phyloP scores from a whole-genome alignment of 352 stramenopile genomes.

The Phytophthora fragariaefolia region DNA sequence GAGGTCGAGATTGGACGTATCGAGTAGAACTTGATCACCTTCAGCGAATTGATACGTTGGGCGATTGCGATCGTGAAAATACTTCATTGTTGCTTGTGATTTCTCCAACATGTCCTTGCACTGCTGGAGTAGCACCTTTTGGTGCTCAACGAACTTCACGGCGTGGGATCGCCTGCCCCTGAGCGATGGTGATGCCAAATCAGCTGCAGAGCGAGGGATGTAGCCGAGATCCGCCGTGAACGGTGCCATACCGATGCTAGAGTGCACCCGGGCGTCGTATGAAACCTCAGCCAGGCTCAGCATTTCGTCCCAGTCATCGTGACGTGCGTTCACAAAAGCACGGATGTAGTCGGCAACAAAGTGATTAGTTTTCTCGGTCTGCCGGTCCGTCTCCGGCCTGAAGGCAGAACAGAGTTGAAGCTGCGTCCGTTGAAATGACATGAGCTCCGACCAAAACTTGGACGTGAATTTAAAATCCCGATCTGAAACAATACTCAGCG shows the following conservation, averaged over 20 bases:
- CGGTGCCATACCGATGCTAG: not conserved
- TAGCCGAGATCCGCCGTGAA: not conserved
- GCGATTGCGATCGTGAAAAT: not conserved
- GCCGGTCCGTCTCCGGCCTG: not conserved
- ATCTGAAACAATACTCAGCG: too few species aligned
- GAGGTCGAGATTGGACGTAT: conserved; percentile 1
- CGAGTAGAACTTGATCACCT: not conserved
- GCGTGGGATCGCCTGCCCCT: not conserved
- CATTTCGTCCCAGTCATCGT: not conserved
- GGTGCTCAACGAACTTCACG: not conserved
- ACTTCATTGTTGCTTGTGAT: not conserved
- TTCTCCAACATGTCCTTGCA: not conserved
- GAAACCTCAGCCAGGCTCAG: not conserved
- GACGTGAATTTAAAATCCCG: too few species aligned
- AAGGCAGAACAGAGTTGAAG: too few species aligned
- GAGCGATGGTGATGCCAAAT: too few species aligned
- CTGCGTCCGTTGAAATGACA: too few species aligned
- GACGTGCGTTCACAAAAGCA: not conserved
- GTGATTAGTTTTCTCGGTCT: not conserved
- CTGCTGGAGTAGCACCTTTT: not conserved
- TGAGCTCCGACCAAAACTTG: too few species aligned
- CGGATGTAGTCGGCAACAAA: not conserved
- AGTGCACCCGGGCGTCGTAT: not conserved
- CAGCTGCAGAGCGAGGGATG: too few species aligned
- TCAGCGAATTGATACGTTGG: not conserved